These are phyloP conservation scores for Sporothrix humicola DNA, from an alignment of 2,329 filamentous ascomycete genomes.

Conservation along the genomic window DNA sequence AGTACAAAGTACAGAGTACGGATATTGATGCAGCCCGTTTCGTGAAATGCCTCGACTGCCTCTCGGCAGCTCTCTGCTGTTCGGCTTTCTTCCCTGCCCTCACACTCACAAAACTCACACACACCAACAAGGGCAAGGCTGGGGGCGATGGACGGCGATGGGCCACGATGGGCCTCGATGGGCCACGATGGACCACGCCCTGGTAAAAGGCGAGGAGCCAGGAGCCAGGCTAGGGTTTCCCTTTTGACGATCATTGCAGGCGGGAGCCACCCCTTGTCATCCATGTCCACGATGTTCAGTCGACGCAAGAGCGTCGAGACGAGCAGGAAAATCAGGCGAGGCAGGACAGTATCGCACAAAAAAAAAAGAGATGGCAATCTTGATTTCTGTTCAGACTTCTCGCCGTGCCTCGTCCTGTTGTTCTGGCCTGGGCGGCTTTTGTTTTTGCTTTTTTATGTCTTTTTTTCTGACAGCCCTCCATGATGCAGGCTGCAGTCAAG, in stretches of 20 bases:
- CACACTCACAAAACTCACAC: neutral
- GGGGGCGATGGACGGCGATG: neutral
- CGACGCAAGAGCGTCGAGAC: neutral
- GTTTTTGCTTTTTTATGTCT: too few species aligned
- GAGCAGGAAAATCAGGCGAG: neutral
- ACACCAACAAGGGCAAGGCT: conserved; percentile 3
- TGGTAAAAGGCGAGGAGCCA: neutral
- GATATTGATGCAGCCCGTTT: neutral
- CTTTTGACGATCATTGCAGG: conserved; percentile 6
- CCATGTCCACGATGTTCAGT: neutral
- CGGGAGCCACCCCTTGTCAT: neutral
- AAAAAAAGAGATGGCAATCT: neutral
- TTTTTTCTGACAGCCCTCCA: neutral
- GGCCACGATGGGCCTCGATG: too few species aligned
- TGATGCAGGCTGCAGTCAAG: too few species aligned
- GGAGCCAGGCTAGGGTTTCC: neutral
- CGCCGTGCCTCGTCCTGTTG: neutral
- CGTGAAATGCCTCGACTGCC: neutral
- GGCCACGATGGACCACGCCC: too few species aligned
- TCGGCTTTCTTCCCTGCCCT: neutral
- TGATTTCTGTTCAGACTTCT: neutral
- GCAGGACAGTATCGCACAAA: neutral
- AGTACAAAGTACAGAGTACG: neutral
- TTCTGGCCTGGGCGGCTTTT: neutral
- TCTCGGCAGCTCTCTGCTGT: conserved; percentile 2